These are phyloP conservation scores for Baorangia bicolor DNA, from an alignment of 768 basidiomycete species.

Conservation along the genomic window DNA sequence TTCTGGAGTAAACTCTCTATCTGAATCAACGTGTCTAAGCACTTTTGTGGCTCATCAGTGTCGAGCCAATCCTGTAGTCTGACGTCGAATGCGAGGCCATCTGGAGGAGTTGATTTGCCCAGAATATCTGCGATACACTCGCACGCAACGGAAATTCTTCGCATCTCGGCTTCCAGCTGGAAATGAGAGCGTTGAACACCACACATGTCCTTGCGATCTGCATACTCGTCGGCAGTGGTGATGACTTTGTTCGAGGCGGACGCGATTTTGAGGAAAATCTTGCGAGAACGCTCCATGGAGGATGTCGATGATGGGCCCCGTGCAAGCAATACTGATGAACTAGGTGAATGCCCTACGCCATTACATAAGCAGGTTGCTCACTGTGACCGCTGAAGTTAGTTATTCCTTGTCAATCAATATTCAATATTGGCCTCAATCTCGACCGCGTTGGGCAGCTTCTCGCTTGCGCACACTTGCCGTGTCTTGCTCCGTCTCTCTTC, in stretches of 20 bases:
- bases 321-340: no score
- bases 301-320: no score
- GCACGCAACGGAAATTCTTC: not conserved
- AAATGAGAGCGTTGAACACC: not conserved
- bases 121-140: not conserved
- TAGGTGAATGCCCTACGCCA: no score
- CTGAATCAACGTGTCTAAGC: not conserved
- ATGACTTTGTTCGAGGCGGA: not conserved
- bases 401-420: no score
- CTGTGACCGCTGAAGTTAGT: no score
- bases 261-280: not conserved
- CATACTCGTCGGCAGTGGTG: not conserved
- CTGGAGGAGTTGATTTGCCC: not conserved
- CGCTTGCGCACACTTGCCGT: no score
- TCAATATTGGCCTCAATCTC: no score
- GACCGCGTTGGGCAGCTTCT: no score
- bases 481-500: no score
- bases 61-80: not conserved
- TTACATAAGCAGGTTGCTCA: no score
- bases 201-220: not conserved
- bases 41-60: not conserved
- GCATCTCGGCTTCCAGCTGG: not conserved
- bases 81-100: not conserved
- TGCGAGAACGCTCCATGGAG: not conserved
- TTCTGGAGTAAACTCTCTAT: not conserved